These are phyloP conservation scores for Spergularia marina DNA, from an alignment of 148 eudicot species.

Conservation along the genomic window DNA sequence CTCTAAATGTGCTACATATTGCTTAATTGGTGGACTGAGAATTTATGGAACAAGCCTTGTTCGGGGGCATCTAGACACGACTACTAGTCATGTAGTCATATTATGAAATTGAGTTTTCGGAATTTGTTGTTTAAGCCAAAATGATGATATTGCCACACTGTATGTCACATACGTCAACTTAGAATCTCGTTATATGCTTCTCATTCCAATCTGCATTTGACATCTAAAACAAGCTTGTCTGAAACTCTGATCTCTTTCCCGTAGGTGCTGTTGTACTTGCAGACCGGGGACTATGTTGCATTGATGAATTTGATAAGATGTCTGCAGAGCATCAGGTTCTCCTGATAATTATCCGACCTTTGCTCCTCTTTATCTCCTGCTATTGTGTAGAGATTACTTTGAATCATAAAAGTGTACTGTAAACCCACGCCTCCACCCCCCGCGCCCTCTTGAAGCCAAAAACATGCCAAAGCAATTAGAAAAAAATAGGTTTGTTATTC, in stretches of 20 bases:
- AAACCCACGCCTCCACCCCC: background rate
- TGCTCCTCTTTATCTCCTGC: background rate
- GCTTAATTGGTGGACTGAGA: background rate
- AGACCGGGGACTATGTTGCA: conserved; percentile 93
- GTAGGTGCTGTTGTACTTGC: conserved; percentile 99
- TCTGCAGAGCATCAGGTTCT: conserved; percentile 96
- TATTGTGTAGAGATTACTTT: background rate
- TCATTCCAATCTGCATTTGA: background rate
- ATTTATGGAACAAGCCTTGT: background rate
- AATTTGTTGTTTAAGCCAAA: background rate
- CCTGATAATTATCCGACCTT: background rate
- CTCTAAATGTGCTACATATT: no score
- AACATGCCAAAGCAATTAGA: background rate
- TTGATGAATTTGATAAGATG: conserved; percentile 99
- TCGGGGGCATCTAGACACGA: background rate
- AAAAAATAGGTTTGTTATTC: background rate
- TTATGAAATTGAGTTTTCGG: background rate
- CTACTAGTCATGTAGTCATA: background rate
- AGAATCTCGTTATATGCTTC: background rate
- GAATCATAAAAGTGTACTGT: background rate
- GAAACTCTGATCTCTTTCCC: conserved; percentile 10
- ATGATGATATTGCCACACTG: background rate
- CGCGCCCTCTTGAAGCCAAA: background rate
- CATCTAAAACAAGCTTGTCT: conserved; percentile 3
- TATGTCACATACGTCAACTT: background rate